Evolutionary conservation across 371 early-diverging fungal species (phyloP).

Genomic region (Mucor mucedo): DNA sequence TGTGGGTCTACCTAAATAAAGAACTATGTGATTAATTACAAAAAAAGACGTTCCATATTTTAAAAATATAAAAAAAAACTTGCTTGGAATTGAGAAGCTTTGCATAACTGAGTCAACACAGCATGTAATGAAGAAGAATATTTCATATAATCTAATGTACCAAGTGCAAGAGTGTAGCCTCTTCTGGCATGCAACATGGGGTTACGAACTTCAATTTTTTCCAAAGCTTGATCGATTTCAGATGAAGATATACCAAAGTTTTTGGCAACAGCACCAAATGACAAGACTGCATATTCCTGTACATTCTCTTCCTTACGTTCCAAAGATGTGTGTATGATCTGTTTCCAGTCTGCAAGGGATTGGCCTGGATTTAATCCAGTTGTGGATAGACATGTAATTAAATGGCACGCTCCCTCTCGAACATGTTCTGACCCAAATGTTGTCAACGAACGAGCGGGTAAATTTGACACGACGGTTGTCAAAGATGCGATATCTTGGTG

Average conservation of each 20-base stretch:
- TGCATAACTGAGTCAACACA: constrained; percentile 32
- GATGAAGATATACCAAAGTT: constrained; percentile 44
- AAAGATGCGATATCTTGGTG: constrained; percentile 1
- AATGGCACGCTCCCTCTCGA: constrained; percentile 60
- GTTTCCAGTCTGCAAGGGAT: constrained; percentile 48
- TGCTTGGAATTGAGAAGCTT: constrained; percentile 42
- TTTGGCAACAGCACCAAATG: constrained; percentile 56
- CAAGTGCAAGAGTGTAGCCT: constrained; percentile 73
- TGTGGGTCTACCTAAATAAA: constrained; percentile 37
- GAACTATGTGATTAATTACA: constrained; percentile 7
- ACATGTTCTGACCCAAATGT: constrained; percentile 74
- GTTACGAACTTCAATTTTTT: constrained; percentile 42
- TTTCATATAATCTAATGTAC: constrained; percentile 52
- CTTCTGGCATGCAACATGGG: constrained; percentile 51
- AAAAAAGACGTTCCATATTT: background rate
- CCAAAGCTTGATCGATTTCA: constrained; percentile 38
- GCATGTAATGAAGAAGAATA: constrained; percentile 30
- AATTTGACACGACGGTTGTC: constrained; percentile 41
- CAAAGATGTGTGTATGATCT: constrained; percentile 58
- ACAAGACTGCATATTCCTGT: constrained; percentile 65
- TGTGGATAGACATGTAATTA: constrained; percentile 56
- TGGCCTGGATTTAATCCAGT: constrained; percentile 46
- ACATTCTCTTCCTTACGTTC: constrained; percentile 75
- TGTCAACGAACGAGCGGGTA: constrained; percentile 60
- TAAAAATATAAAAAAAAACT: background rate